Evolutionary conservation across 805 yeast genomes (phyloP).

Genomic region (Kazachstania taianensis): DNA sequence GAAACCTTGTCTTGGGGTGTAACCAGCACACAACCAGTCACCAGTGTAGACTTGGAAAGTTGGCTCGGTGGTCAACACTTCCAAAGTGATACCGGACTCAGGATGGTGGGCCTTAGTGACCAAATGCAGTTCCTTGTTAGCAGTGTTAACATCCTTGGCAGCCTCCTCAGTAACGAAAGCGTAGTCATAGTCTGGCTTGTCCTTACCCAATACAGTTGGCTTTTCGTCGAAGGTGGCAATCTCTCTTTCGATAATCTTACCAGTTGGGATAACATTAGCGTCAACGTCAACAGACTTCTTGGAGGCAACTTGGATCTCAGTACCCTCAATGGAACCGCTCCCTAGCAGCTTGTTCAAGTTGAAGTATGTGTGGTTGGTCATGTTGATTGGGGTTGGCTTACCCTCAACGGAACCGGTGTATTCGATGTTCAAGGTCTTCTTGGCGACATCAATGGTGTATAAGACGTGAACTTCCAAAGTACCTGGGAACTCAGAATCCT

Average conservation of each 20-base stretch:
- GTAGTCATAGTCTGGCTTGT: slow-evolving; percentile 34
- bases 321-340: slow-evolving; percentile 28
- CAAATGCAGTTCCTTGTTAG: slow-evolving; percentile 33
- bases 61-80: slow-evolving; percentile 51
- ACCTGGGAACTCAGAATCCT: slow-evolving; percentile 53
- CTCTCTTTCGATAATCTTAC: slow-evolving; percentile 27
- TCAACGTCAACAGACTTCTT: slow-evolving; percentile 36
- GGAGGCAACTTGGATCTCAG: slow-evolving; percentile 32
- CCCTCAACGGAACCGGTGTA: slow-evolving; percentile 30
- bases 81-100: slow-evolving; percentile 33
- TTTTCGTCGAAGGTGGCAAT: slow-evolving; percentile 20
- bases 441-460: slow-evolving; percentile 33
- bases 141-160: slow-evolving; percentile 9
- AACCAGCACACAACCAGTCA: slow-evolving; percentile 35
- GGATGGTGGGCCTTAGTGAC: slow-evolving; percentile 39
- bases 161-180: slow-evolving; percentile 35
- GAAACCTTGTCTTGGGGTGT: slow-evolving; percentile 39
- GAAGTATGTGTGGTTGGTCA: slow-evolving; percentile 59
- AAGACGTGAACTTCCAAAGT: slow-evolving; percentile 37
- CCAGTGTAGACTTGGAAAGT: slow-evolving; percentile 59
- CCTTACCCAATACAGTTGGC: slow-evolving; percentile 23
- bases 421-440: slow-evolving; percentile 36
- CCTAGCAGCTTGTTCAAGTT: slow-evolving; percentile 32
- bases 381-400: slow-evolving; percentile 40
- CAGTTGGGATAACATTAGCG: slow-evolving; percentile 36